These are phyloP conservation scores for Hygrocybe punicea DNA, from an alignment of 768 basidiomycete species.

Conservation along the genomic window DNA sequence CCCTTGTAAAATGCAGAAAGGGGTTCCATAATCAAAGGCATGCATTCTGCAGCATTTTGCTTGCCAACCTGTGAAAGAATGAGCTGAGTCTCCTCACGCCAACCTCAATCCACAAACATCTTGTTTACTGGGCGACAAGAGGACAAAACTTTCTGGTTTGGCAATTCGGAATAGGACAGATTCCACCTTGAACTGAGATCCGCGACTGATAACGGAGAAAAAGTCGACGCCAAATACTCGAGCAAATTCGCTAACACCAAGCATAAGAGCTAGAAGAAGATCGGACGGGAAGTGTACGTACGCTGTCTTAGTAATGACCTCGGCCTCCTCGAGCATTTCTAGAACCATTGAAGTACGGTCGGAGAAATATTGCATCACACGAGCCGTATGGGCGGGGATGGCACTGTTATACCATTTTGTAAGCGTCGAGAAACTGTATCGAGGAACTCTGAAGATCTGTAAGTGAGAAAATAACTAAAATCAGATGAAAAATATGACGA, in stretches of 20 bases:
- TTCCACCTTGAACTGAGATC: slow-evolving; percentile 98
- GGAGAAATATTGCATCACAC: slow-evolving; percentile 60
- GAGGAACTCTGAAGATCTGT: slow-evolving; percentile 60
- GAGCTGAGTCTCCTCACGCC: not conserved
- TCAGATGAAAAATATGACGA: slow-evolving; percentile 29
- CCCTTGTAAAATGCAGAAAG: slow-evolving; percentile 88
- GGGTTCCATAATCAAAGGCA: slow-evolving; percentile 94
- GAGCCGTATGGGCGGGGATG: slow-evolving; percentile 50
- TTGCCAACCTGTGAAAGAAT: slow-evolving; percentile 68
- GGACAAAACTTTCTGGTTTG: slow-evolving; percentile 89
- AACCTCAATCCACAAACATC: slow-evolving; percentile 53
- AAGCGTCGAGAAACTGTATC: slow-evolving; percentile 59
- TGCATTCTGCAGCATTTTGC: slow-evolving; percentile 95
- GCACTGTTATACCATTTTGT: slow-evolving; percentile 66
- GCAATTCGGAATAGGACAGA: slow-evolving; percentile 97
- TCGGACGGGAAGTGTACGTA: slow-evolving; percentile 36
- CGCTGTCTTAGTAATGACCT: slow-evolving; percentile 88
- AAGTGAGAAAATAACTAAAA: not conserved
- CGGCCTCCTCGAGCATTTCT: slow-evolving; percentile 76
- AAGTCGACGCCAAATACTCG: slow-evolving; percentile 98
- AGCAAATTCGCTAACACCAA: slow-evolving; percentile 79
- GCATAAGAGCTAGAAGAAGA: not conserved
- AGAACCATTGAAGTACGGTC: slow-evolving; percentile 66
- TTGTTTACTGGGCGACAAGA: slow-evolving; percentile 83
- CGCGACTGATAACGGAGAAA: slow-evolving; percentile 88